Evolutionary conservation across 306 rosid genomes (phyloP).

Genomic region (Calophaca sinica): DNA sequence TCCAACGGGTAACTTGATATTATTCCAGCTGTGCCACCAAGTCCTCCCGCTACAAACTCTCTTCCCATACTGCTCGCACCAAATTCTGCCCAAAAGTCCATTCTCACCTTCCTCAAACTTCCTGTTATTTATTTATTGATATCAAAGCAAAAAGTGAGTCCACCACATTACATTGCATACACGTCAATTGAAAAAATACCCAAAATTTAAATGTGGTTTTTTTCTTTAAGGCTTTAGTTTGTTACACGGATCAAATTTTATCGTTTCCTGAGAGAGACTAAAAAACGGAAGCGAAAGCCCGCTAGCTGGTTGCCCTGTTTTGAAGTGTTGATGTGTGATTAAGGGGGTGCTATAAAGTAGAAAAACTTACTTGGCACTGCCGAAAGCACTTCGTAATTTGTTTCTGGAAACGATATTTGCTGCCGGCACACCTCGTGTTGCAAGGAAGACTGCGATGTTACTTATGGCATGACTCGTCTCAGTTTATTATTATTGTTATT

Average conservation of each 20-base stretch:
- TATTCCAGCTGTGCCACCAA: constrained; percentile 19
- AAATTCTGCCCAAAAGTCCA: constrained; percentile 13
- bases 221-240: neutral
- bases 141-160: neutral
- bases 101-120: neutral
- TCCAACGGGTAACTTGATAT: constrained; percentile 34
- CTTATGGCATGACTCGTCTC: too few relatives aligned
- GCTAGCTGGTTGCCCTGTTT: neutral
- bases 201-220: neutral
- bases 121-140: neutral
- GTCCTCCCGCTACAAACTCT: constrained; percentile 23
- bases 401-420: too few relatives aligned
- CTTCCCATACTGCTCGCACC: neutral
- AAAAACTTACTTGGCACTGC: too few relatives aligned
- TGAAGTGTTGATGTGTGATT: neutral
- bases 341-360: too few relatives aligned
- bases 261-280: neutral
- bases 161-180: neutral
- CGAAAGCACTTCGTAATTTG: too few relatives aligned
- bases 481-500: too few relatives aligned
- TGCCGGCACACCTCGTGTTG: too few relatives aligned
- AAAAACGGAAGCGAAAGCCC: neutral
- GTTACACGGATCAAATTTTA: neutral
- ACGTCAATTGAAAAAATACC: neutral
- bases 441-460: too few relatives aligned